Conservation (phyloP, 805 yeast species). For the Huiozyma naganishii region DNA sequence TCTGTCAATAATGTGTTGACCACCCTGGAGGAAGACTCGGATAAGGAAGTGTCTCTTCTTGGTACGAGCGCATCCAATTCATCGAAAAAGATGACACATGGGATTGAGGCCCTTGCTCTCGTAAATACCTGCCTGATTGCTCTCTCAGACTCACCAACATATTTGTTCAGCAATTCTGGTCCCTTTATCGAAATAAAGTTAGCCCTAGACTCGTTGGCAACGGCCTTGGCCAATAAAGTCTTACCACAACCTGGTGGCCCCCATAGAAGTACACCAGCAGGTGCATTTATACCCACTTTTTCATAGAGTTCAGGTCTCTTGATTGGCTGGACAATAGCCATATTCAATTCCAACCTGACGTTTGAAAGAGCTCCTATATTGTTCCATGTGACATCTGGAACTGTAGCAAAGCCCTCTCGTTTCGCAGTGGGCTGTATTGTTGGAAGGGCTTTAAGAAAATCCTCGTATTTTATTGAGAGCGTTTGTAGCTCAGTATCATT, state of each 20-base stretch:
- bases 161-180: constrained; percentile 87
- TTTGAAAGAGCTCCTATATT: constrained; percentile 82
- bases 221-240: constrained; percentile 91
- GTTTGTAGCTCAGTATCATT: constrained; percentile 66
- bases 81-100: constrained; percentile 91
- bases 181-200: constrained; percentile 94
- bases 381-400: constrained; percentile 94
- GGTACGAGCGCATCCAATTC: constrained; percentile 96
- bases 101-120: constrained; percentile 85
- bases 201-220: constrained; percentile 93
- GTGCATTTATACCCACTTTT: constrained; percentile 89
- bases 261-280: constrained; percentile 95
- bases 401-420: constrained; percentile 97
- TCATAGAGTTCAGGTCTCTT: constrained; percentile 81
- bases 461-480: constrained; percentile 64
- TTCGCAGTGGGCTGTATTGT: constrained; percentile 94
- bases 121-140: constrained; percentile 89
- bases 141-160: constrained; percentile 92
- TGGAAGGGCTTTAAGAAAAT: constrained; percentile 78
- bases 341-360: constrained; percentile 81
- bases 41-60: constrained; percentile 74
- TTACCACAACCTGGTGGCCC: constrained; percentile 99
- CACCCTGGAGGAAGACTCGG: constrained; percentile 86
- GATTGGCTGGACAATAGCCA: constrained; percentile 97
- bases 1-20: constrained; percentile 92